These are phyloP conservation scores for Pelagophyceae sp. DNA, from an alignment of 352 stramenopile genomes.

Conservation along the genomic window DNA sequence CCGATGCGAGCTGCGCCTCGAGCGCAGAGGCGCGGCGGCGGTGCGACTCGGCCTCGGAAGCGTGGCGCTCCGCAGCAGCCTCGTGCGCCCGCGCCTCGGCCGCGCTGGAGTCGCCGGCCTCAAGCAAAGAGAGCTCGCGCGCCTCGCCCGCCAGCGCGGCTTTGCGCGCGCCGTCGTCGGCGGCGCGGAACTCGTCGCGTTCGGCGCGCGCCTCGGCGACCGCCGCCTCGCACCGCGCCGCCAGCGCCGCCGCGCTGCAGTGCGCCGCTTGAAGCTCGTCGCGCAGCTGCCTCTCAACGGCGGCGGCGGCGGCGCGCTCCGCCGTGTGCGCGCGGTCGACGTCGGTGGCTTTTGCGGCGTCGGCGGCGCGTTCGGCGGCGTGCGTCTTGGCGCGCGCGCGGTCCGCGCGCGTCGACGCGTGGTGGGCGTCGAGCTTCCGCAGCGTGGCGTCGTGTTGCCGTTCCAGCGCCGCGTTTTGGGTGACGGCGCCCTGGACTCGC, in stretches of 20 bases:
- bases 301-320: background rate
- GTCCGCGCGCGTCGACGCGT: too few species aligned
- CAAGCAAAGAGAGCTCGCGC: background rate
- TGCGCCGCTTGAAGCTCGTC: background rate
- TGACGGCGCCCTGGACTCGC: background rate
- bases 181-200: background rate
- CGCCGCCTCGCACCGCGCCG: background rate
- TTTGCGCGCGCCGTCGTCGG: background rate
- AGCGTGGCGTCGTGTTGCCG: background rate
- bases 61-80: background rate
- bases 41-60: background rate
- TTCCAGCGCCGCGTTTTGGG: background rate
- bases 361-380: too few species aligned
- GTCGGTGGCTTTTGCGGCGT: background rate
- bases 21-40: background rate
- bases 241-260: background rate
- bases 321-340: too few species aligned
- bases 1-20: background rate
- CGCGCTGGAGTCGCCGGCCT: too few species aligned
- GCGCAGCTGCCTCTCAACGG: background rate
- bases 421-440: background rate
- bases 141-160: background rate
- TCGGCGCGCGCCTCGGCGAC: background rate
- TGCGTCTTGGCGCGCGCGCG: too few species aligned
- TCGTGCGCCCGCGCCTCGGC: too few species aligned